Conservation (phyloP, 192 early-diverging fungal genomes). For the Podochytrium sp. region DNA sequence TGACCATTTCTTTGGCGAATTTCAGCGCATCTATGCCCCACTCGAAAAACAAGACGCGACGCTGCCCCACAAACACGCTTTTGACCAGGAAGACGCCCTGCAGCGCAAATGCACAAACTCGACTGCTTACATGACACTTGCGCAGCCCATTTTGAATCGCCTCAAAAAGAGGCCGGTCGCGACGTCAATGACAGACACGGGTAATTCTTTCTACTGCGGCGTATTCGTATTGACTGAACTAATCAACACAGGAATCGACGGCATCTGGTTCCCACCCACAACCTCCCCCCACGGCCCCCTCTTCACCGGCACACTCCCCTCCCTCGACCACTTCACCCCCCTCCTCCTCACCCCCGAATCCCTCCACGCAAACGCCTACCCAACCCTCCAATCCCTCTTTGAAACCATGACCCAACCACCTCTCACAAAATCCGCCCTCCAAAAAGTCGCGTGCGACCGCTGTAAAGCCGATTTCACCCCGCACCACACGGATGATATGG, state of each 20-base stretch:
- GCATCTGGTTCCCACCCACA: conserved; percentile 47
- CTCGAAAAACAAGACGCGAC: conserved; percentile 23
- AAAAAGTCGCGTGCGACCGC: conserved; percentile 10
- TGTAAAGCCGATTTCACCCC: conserved; percentile 9
- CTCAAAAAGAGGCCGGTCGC: conserved; percentile 63
- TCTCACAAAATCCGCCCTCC: not conserved
- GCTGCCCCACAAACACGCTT: conserved; percentile 59
- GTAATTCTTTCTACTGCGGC: too few species aligned
- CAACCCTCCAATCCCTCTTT: not conserved
- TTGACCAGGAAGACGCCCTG: conserved; percentile 49
- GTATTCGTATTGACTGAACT: too few species aligned
- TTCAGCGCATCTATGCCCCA: conserved; percentile 59
- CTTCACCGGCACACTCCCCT: not conserved
- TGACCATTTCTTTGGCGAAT: conserved; percentile 42
- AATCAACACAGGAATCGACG: conserved; percentile 78
- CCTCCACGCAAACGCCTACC: not conserved
- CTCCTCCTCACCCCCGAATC: not conserved
- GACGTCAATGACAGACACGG: conserved; percentile 43
- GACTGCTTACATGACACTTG: conserved; percentile 50
- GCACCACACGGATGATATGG: conserved; percentile 11
- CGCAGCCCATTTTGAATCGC: conserved; percentile 44
- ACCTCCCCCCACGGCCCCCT: not conserved
- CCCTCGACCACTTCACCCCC: not conserved
- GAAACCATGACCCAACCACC: not conserved
- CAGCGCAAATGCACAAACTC: conserved; percentile 41